Evolutionary conservation across 2,329 filamentous ascomycete genomes (phyloP), one percentile per base, ranked within the genome.

Genomic region (Fusarium agapanthi): DNA sequence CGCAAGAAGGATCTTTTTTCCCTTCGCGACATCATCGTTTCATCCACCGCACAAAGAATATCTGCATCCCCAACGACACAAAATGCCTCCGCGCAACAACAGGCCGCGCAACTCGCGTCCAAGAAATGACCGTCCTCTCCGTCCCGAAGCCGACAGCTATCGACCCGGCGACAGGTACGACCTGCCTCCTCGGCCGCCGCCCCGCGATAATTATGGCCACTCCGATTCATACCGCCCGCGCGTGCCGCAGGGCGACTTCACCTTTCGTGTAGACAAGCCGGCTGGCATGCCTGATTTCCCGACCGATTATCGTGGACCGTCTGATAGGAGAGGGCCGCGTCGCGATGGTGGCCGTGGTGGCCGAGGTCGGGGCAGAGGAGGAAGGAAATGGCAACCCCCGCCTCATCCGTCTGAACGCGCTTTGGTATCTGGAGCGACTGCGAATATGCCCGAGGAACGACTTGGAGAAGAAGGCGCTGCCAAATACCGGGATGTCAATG

Each of bases 401-500:
- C 74, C 86, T 79, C 79, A 80, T 73, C 77, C 85, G 6, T 83
- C 86, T 1, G 85, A 88, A 73, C 84, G 88, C 26, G 84, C 85
- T 6, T 80, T 90, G 18, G 78, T 90, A 44, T 83, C 82, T 20
- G 82, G 83, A 61, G 79, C 81, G 41, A 83, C 84, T 44, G 79
- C 82, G 38, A 79, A 82, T 14, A 73, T 84, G 20, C 80, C 84
- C 0, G 84, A 86, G 51, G 83, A 87, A 47, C 83, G 84, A 44
- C 81, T 89, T 24, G 84, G 84, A 16, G 83, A 87, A 12, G 81
- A 84, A 6, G 83, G 80, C 4, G 83, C 83, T 11, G 84, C 84
- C 18, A 90, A 86, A 48, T 92, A 88, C 75, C 84, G 86, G 56
- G 79, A 87, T 40, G 55, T 90, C 10, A 87, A 89, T 38, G 86